Percentiles rank a stretch among this genome's conserved stretches.
phyloP scores from a whole-genome alignment of 345 rosid species.

The Orychophragmus violaceus region DNA sequence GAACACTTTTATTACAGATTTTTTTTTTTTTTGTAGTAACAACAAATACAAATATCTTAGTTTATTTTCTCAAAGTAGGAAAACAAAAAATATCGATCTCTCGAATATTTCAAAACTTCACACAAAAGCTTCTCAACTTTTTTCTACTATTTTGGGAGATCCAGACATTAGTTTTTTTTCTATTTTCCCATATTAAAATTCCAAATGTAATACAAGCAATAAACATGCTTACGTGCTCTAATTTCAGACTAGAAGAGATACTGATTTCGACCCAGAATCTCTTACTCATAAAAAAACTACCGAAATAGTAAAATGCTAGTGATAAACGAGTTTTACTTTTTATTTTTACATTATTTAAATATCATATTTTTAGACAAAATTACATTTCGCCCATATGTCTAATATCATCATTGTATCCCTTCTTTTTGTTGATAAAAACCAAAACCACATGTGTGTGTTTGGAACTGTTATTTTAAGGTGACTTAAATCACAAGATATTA shows the following conservation, averaged over 20 bases:
- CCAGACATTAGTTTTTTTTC: neutral
- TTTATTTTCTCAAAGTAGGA: too few species aligned
- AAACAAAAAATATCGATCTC: neutral
- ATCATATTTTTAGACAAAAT: neutral
- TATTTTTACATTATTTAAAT: too few species aligned
- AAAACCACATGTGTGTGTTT: neutral
- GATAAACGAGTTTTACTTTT: neutral
- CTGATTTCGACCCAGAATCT: too few species aligned
- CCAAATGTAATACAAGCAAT: neutral
- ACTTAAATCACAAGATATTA: too few species aligned
- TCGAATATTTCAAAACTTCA: neutral
- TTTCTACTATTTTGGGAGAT: neutral
- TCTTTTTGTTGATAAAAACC: too few species aligned
- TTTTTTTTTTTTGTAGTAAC: too few species aligned
- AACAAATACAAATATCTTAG: too few species aligned
- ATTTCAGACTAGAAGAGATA: too few species aligned
- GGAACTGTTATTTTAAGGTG: too few species aligned
- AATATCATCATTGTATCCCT: neutral
- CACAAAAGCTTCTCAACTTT: neutral
- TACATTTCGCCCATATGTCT: neutral
- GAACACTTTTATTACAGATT: too few species aligned
- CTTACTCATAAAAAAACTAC: neutral
- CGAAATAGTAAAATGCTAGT: neutral
- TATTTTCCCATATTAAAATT: neutral
- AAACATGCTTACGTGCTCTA: too few species aligned